Base-by-base conservation (phyloP, 495 filamentous ascomycete genomes). In the Penicillium chermesinum region DNA sequence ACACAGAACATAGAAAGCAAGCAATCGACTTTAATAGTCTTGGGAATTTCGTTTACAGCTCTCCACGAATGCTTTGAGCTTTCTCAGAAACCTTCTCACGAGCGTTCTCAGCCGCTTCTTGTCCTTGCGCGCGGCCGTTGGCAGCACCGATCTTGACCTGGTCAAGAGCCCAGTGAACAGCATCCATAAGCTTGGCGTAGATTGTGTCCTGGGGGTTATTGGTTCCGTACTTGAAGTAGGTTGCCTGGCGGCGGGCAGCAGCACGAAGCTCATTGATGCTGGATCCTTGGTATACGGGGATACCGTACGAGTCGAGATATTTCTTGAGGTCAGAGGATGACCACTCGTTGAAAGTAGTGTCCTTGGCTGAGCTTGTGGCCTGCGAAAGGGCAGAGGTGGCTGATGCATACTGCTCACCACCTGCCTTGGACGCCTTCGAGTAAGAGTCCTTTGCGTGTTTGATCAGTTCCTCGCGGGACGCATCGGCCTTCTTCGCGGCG, bases 271-370 rank as follows among this genome's bases (percentile, higher is more conserved):
- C 73, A 50, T 86, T 84, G 44, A 78, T 63, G 41, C 66, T 83
- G 27, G 80, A 82, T 21, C 85, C 86, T 65, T 88, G 86, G 37
- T 85, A 86, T 36, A 77, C 79, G 9, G 82, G 78, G 50, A 91
- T 74, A 33, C 87, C 88, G 57, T 90, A 91, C 41, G 81, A 85
- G 62, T 91, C 88, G 10, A 91, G 76, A 52, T 89, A 91, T 12
- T 77, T 69, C 72, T 91, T 91, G 44, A 95, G 72, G 15, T 95
- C 89, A 13, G 79, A 83, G 21, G 83, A 82, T 43, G 86, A 86
- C 89, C 89, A 95, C 2, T 80, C 83, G 39, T 93, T 83, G 53
- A 93, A 93, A 3, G 81, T 76, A 14, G 64, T 66, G 14, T 84
- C 79, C 72, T 90, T 91, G 38, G 77, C 85, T 4, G 73, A 57